phyloP scores from a whole-genome alignment of 495 filamentous ascomycete species.

The Penicillium malachiteum region DNA sequence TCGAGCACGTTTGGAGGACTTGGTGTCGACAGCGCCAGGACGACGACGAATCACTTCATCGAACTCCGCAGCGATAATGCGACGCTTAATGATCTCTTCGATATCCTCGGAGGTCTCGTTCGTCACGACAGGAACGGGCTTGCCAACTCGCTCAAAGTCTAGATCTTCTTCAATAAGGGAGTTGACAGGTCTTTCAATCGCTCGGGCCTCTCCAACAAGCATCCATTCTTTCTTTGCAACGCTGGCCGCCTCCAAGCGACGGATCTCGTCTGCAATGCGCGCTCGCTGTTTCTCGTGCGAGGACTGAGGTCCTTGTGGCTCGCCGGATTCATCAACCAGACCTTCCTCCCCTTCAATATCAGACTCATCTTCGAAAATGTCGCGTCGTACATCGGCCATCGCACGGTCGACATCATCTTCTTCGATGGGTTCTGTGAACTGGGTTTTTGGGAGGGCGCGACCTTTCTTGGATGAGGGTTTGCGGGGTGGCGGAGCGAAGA shows the following conservation, averaged over 20 bases:
- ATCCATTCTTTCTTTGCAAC: slow-evolving; percentile 93
- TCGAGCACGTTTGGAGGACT: slow-evolving; percentile 61
- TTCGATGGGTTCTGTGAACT: slow-evolving; percentile 41
- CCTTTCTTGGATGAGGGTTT: slow-evolving; percentile 57
- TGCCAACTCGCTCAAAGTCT: slow-evolving; percentile 94
- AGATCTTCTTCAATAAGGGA: slow-evolving; percentile 93
- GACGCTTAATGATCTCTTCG: slow-evolving; percentile 89
- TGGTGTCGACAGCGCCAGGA: slow-evolving; percentile 50
- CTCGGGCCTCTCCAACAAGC: slow-evolving; percentile 83
- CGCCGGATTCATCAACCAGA: slow-evolving; percentile 30
- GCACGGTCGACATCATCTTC: slow-evolving; percentile 73
- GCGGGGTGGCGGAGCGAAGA: slow-evolving; percentile 79
- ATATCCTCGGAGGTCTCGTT: slow-evolving; percentile 91
- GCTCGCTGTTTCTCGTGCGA: slow-evolving; percentile 85
- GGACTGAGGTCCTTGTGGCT: slow-evolving; percentile 62
- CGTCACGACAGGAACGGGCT: slow-evolving; percentile 91
- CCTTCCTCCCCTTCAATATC: slow-evolving; percentile 50
- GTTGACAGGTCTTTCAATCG: slow-evolving; percentile 78
- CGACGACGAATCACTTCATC: slow-evolving; percentile 87
- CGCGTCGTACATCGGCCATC: slow-evolving; percentile 86
- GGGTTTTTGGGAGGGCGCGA: slow-evolving; percentile 51
- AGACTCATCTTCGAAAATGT: slow-evolving; percentile 83
- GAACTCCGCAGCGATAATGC: slow-evolving; percentile 87
- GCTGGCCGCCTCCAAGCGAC: slow-evolving; percentile 81
- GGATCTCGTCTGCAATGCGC: slow-evolving; percentile 83